Evolutionary conservation across 345 rosid genomes (phyloP), one percentile per base, ranked within the genome.

Genomic region (Populus tremula): DNA sequence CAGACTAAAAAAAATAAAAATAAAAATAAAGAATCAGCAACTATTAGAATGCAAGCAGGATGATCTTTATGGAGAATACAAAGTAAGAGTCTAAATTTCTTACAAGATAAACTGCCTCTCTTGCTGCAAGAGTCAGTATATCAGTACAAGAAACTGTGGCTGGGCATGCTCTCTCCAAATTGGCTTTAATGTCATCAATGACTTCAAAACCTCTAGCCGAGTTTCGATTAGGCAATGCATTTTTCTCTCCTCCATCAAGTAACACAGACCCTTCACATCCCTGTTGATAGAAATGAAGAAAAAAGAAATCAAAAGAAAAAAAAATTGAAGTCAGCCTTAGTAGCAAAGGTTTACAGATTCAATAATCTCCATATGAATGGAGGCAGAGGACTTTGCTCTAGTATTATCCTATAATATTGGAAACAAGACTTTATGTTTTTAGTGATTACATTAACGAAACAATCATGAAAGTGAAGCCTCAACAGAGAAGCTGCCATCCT

Each of bases 401-500:
- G 20, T 47, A 47, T 1, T 47, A 47, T 47, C 18, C 6, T 47
- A 47, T 16, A 47, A 14, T 47, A 14, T 47, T 47, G 53, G 5
- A 47, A 16, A 47, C 17, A 14, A 16, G 18, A 3, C 0, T 47
- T 47, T 33, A 33, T 33, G 4, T 43, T 47, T 14, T 5, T 54
- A 12, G 23, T 70, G 31, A 72, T 84, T 91, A 89, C 95, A 71
- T 88, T 83, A 27, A 89, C 90, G 41, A 91, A 80, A 73, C 95
- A 89, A 77, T 91, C 93, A 71, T 91, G 95, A 85, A 89, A 89
- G 78, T 89, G 92, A 79, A 91, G 91, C 76, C 92, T 83, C 76
- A 89, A 43, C 49, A 91, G 85, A 68, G 95, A 91, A 17, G 95
- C 93, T 1, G 90, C 90, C 90, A 89, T 89, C 69, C 95, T 83